phyloP scores from a whole-genome alignment of 306 rosid species.

The Cucumis cinereus region DNA sequence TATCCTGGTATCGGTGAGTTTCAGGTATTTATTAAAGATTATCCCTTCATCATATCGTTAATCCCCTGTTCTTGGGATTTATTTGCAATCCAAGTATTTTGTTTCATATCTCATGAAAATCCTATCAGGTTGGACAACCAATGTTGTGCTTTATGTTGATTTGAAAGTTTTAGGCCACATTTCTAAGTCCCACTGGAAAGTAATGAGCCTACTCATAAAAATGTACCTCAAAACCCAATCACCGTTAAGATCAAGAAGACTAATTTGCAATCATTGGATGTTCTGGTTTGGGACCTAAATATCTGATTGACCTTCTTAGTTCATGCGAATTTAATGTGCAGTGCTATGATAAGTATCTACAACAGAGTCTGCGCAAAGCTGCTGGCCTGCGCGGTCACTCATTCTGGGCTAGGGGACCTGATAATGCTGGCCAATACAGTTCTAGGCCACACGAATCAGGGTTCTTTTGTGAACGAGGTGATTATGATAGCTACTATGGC shows the following conservation, averaged over 20 bases:
- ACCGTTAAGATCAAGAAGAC: not conserved
- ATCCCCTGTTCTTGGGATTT: not conserved
- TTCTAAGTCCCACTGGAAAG: not conserved
- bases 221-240: not conserved
- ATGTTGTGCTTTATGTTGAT: not conserved
- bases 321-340: constrained; percentile 21
- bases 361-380: constrained; percentile 65
- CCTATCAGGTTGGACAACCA: not conserved
- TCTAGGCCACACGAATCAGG: constrained; percentile 92
- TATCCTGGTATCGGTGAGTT: constrained; percentile 99
- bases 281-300: not conserved
- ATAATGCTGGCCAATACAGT: constrained; percentile 83
- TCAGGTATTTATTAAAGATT: constrained; percentile 61
- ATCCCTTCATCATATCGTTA: not conserved
- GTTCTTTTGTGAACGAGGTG: constrained; percentile 93
- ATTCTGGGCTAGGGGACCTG: constrained; percentile 95
- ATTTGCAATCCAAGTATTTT: not conserved
- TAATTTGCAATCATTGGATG: not conserved
- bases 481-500: constrained; percentile 93
- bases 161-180: not conserved
- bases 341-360: constrained; percentile 92
- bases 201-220: not conserved
- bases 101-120: not conserved
- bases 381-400: constrained; percentile 87
- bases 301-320: constrained; percentile 6